Evolutionary conservation across 73 alveolate genomes (phyloP).

Genomic region (Paramecium caudatum): DNA sequence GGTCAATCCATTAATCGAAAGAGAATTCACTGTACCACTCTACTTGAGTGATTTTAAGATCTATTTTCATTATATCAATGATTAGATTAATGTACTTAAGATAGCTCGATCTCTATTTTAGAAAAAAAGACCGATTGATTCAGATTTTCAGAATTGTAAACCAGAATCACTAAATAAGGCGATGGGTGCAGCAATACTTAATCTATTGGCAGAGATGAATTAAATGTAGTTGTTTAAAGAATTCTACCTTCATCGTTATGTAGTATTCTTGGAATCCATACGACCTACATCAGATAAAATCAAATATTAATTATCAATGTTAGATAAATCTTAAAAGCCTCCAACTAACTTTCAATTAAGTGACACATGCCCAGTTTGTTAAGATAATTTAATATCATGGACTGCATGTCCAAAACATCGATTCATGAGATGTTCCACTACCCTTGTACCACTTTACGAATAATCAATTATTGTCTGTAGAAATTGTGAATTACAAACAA

Average conservation of each 20-base stretch:
- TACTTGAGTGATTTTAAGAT: background rate
- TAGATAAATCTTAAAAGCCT: too few species aligned
- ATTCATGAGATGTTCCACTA: constrained; percentile 10
- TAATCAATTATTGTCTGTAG: background rate
- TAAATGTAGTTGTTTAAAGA: background rate
- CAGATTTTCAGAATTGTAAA: background rate
- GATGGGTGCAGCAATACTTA: background rate
- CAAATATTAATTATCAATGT: too few species aligned
- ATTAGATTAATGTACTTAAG: background rate
- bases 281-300: background rate
- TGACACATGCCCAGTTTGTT: constrained; percentile 20
- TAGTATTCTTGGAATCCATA: background rate
- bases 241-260: background rate
- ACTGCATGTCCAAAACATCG: constrained; percentile 32
- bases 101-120: background rate
- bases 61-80: background rate
- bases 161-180: background rate
- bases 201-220: background rate
- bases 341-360: too few species aligned
- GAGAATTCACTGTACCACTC: background rate
- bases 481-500: background rate
- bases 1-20: background rate
- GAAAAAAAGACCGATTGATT: background rate
- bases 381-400: background rate
- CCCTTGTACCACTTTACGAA: background rate